Evolutionary conservation across 768 basidiomycete species (phyloP).

Genomic region (Cystoderma amianthinum): DNA sequence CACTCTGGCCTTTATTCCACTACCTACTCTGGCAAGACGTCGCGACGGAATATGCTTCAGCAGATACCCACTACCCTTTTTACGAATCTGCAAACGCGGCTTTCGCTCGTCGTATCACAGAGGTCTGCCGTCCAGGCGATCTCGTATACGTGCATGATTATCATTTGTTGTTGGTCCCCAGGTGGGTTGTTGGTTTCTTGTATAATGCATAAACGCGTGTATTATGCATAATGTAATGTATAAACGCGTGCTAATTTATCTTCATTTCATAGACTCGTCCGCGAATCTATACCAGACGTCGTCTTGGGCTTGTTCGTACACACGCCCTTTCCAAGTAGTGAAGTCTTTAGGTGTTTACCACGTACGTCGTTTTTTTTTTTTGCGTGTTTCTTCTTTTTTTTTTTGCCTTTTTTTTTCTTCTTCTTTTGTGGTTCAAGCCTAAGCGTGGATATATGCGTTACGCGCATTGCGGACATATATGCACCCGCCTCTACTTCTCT

Average conservation of each 20-base stretch:
- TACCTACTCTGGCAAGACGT: slow-evolving; percentile 98
- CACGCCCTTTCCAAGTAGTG: slow-evolving; percentile 95
- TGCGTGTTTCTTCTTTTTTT: neutral
- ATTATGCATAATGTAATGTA: neutral
- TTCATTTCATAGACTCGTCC: slow-evolving; percentile 45
- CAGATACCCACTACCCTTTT: slow-evolving; percentile 75
- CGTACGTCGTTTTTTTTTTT: slow-evolving; percentile 39
- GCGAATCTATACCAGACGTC: slow-evolving; percentile 60
- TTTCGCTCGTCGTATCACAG: slow-evolving; percentile 68
- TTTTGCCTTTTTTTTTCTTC: neutral
- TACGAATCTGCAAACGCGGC: slow-evolving; percentile 81
- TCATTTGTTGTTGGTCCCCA: slow-evolving; percentile 88
- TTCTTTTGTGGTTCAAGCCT: too few relatives aligned
- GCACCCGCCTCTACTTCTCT: too few relatives aligned
- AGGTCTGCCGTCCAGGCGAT: slow-evolving; percentile 83
- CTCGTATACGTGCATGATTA: slow-evolving; percentile 95
- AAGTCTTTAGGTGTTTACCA: slow-evolving; percentile 91
- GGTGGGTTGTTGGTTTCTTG: too few relatives aligned
- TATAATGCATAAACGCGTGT: neutral
- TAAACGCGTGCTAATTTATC: neutral
- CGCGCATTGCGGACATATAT: too few relatives aligned
- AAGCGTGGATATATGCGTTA: too few relatives aligned
- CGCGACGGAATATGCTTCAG: slow-evolving; percentile 80
- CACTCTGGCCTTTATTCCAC: slow-evolving; percentile 97
- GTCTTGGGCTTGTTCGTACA: slow-evolving; percentile 92